phyloP scores from a whole-genome alignment of 768 basidiomycete genomes.

The Symmetrospora coprosmae region DNA sequence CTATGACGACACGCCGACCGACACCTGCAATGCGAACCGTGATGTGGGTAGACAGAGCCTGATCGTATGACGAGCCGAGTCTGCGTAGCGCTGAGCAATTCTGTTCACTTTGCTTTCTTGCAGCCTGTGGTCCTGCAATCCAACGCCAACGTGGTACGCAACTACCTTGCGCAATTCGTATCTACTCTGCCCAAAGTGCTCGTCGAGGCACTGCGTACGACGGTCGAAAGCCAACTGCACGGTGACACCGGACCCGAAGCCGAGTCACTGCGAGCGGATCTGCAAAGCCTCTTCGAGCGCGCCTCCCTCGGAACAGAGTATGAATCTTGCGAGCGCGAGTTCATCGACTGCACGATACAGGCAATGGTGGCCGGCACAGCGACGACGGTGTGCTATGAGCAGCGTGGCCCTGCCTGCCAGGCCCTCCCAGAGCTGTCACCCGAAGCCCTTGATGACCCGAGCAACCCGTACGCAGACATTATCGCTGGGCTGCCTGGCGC shows the following conservation, averaged over 20 bases:
- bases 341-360: background rate
- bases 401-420: background rate
- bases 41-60: no score
- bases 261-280: background rate
- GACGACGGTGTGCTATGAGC: background rate
- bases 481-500: background rate
- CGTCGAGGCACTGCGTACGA: slow-evolving; percentile 4
- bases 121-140: slow-evolving; percentile 3
- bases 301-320: slow-evolving; percentile 7
- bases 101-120: background rate
- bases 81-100: no score
- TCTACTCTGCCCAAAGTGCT: slow-evolving; percentile 8
- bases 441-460: background rate
- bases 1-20: background rate
- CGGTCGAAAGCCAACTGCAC: slow-evolving; percentile 9
- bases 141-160: slow-evolving; percentile 14
- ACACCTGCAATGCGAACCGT: slow-evolving; percentile 13
- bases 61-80: background rate
- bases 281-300: slow-evolving; percentile 4
- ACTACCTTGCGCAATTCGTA: slow-evolving; percentile 18
- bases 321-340: slow-evolving; percentile 5
- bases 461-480: slow-evolving; percentile 5
- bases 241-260: background rate
- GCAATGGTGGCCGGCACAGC: background rate
- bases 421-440: background rate